Base-by-base conservation (phyloP, 2,329 filamentous ascomycete species). In the Drechslerella stenobrocha region DNA sequence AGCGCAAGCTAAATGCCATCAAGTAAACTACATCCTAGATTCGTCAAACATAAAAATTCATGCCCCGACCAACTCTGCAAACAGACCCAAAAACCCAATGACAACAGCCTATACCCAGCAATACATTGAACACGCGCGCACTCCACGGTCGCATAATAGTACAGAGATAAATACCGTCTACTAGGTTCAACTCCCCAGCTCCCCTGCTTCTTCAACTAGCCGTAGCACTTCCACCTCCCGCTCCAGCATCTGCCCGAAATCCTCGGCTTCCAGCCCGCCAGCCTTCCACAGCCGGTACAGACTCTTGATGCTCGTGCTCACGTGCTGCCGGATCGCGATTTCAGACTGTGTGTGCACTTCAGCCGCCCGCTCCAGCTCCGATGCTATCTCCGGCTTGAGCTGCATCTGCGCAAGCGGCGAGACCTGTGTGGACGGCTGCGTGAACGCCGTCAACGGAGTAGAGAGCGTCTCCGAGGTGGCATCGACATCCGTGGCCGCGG, bases 261-360 rank as follows among this genome's bases (percentile, higher is more conserved):
- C 88, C 30, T 83, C 83, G 44, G 85, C 79, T 51, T 87, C 84
- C 71, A 93, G 90, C 0, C 88, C 88, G 20, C 84, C 84, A 1
- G 85, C 81, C 40, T 82, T 82, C 22, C 88, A 85, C 69, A 93
- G 77, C 70, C 87, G 77, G 75, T 84, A 92, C 70, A 93, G 76
- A 75, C 87, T 90, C 79, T 89, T 87, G 58, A 93, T 82, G 73
- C 85, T 88, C 6, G 87, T 85, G 32, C 85, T 86, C 44, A 93
- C 84, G 76, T 92, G 88, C 76, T 90, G 86, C 76, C 87, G 88
- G 56, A 93, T 83, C 11, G 85, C 87, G 57, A 87, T 82, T 76
- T 90, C 87, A 57, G 80, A 83, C 72, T 85, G 82, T 64, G 84
- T 83, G 71, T 82, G 81, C 70, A 79, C 80, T 35, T 79, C 80